Percentiles rank a stretch among this genome's conserved stretches.
Conservation (phyloP, 352 stramenopile genomes). For the Globisporangium perplexum region DNA sequence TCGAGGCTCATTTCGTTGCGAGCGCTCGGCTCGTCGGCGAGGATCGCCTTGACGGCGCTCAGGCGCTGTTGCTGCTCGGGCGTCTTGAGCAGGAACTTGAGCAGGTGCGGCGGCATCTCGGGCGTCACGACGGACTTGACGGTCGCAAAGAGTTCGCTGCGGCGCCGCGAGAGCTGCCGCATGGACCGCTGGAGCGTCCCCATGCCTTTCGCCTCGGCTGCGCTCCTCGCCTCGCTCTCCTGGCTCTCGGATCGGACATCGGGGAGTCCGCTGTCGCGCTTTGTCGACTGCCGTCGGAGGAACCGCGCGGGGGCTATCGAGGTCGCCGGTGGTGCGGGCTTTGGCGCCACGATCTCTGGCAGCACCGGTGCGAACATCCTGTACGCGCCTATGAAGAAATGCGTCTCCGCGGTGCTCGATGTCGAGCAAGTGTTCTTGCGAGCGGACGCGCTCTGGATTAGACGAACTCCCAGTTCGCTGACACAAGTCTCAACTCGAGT, state of each 20-base stretch:
- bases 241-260: neutral
- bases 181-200: neutral
- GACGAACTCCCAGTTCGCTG: no score
- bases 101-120: slow-evolving; percentile 40
- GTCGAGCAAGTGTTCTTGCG: no score
- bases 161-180: neutral
- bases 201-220: neutral
- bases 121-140: slow-evolving; percentile 10
- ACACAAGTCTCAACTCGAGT: no score
- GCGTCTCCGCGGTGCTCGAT: no score
- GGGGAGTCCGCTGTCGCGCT: neutral
- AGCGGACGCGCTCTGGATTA: no score
- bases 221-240: neutral
- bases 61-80: slow-evolving; percentile 43
- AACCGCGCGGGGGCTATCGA: neutral
- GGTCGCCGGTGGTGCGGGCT: neutral
- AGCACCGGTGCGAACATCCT: neutral
- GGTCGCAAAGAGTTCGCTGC: neutral
- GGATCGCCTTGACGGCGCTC: slow-evolving; percentile 44
- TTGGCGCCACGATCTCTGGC: neutral
- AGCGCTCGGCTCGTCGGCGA: slow-evolving; percentile 38
- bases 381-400: no score
- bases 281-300: neutral
- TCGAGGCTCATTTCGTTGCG: slow-evolving; percentile 67
- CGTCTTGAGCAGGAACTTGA: slow-evolving; percentile 54